Evolutionary conservation across 225 moss, liverwort and hornwort genomes (phyloP).

Genomic region (Marchantia polymorpha): DNA sequence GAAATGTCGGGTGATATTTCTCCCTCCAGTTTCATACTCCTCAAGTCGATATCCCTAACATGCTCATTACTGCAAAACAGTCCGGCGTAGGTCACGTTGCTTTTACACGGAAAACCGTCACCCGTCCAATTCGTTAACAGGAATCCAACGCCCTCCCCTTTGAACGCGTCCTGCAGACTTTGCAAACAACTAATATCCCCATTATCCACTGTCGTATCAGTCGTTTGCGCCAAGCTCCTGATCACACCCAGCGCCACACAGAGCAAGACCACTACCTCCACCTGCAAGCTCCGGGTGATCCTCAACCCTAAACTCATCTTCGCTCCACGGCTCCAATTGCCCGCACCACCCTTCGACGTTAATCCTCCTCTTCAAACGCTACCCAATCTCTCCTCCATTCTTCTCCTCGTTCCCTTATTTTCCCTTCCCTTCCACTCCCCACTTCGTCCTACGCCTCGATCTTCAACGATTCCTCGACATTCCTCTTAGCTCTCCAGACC

Average conservation of each 20-base stretch:
- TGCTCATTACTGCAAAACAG: conserved; percentile 57
- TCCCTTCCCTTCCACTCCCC: neutral
- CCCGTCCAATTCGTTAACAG: conserved; percentile 56
- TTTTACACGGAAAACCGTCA: conserved; percentile 63
- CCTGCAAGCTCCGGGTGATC: conserved; percentile 16
- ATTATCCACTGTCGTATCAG: neutral
- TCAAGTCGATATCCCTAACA: conserved; percentile 52
- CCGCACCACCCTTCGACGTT: neutral
- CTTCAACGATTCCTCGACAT: neutral
- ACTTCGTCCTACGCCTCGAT: neutral
- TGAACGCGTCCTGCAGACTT: conserved; percentile 36
- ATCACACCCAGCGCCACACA: conserved; percentile 11
- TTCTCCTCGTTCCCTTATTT: neutral
- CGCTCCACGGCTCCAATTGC: conserved; percentile 5
- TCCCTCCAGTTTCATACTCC: conserved; percentile 55
- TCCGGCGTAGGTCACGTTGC: conserved; percentile 36
- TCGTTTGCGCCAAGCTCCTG: conserved; percentile 12
- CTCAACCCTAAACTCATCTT: conserved; percentile 42
- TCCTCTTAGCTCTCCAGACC: neutral
- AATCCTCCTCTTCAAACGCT: neutral
- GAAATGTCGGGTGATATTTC: conserved; percentile 55
- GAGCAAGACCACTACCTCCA: conserved; percentile 8
- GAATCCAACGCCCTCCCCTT: conserved; percentile 28
- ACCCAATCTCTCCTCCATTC: conserved; percentile 9
- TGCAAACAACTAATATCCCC: conserved; percentile 61